phyloP scores from a whole-genome alignment of 1,139 yeast genomes.

The Saccharomyces hybrid region DNA sequence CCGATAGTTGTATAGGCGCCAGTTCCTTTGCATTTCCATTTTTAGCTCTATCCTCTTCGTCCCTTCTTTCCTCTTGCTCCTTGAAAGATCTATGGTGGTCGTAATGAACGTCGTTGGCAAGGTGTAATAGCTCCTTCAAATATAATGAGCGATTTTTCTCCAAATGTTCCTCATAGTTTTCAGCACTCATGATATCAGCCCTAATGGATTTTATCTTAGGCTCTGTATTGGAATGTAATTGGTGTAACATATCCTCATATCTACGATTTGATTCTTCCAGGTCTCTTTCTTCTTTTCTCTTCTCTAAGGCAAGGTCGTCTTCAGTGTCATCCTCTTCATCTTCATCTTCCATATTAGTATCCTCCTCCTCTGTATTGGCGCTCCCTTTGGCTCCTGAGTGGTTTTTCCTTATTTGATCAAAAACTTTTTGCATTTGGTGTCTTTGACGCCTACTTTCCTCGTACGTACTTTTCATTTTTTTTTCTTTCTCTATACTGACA shows the following conservation, averaged over 20 bases:
- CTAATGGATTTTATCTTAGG: conserved; percentile 21
- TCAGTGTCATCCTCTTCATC: conserved; percentile 21
- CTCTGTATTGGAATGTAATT: conserved; percentile 14
- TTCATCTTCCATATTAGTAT: conserved; percentile 18
- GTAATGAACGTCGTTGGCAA: conserved; percentile 22
- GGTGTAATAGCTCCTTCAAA: conserved; percentile 22
- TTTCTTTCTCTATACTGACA: conserved; percentile 48
- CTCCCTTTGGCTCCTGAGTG: conserved; percentile 14
- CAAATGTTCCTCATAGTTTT: conserved; percentile 18
- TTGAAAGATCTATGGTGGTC: conserved; percentile 25
- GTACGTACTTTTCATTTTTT: conserved; percentile 45
- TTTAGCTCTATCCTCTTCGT: conserved; percentile 19
- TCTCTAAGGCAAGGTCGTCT: conserved; percentile 23
- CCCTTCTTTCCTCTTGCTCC: conserved; percentile 19
- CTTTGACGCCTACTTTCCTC: conserved; percentile 49
- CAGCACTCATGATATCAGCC: conserved; percentile 18
- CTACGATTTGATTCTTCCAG: conserved; percentile 19
- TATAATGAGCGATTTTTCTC: conserved; percentile 14
- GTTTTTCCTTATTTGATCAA: conserved; percentile 40
- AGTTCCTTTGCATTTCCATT: conserved; percentile 5
- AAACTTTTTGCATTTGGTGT: conserved; percentile 43
- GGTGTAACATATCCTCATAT: conserved; percentile 23
- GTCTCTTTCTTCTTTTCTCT: conserved; percentile 19
- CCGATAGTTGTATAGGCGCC: not conserved
- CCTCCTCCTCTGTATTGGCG: conserved; percentile 21